These are phyloP conservation scores for Fraxinus floribunda DNA, from an alignment of 305 asterid species.

Conservation along the genomic window DNA sequence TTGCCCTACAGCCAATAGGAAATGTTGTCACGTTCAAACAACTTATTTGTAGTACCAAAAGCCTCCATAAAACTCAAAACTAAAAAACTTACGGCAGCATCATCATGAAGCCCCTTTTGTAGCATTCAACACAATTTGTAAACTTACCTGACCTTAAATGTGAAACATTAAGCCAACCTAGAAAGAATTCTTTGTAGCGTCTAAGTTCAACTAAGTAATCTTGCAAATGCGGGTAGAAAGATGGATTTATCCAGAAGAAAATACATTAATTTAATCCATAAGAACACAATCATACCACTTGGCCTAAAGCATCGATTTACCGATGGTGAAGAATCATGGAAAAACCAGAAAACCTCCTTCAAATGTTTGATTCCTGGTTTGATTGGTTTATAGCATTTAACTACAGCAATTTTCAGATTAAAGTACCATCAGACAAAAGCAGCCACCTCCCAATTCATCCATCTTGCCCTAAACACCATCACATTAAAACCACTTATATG, in stretches of 20 bases:
- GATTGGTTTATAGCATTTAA: neutral
- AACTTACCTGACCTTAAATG: neutral
- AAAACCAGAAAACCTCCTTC: neutral
- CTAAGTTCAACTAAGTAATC: neutral
- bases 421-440: conserved; percentile 65
- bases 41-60: conserved; percentile 5
- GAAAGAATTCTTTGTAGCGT: neutral
- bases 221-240: neutral
- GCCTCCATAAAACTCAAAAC: conserved; percentile 2
- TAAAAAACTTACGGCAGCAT: neutral
- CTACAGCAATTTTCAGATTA: neutral
- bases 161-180: neutral
- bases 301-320: neutral
- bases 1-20: conserved; percentile 61
- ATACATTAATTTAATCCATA: conserved; percentile 4
- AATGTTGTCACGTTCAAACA: conserved; percentile 12
- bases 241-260: neutral
- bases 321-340: neutral
- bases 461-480: conserved; percentile 63
- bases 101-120: neutral
- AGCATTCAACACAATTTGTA: neutral
- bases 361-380: neutral
- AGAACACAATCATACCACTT: neutral
- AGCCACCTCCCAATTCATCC: conserved; percentile 98
- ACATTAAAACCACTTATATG: conserved; percentile 14